Conservation (phyloP, 2,329 filamentous ascomycete genomes). For the Domatiomyces globalis region DNA sequence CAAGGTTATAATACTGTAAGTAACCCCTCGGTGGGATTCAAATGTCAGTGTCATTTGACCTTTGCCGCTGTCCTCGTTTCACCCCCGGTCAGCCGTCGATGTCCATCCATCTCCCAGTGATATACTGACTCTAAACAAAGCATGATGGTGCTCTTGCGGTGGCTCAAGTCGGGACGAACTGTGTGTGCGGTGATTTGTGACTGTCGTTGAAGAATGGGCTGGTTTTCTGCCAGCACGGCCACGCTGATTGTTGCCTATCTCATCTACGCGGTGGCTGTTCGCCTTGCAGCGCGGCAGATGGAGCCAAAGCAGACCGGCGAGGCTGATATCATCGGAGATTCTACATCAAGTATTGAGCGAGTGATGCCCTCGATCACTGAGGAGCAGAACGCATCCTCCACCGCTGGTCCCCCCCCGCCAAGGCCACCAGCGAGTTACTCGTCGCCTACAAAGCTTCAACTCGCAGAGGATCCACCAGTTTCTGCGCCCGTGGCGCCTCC, state of each 20-base stretch:
- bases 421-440: neutral
- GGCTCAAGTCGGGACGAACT: neutral
- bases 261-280: conserved; percentile 8
- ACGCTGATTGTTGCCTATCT: conserved; percentile 11
- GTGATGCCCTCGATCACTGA: neutral
- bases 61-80: neutral
- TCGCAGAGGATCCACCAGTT: neutral
- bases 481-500: conserved; percentile 18
- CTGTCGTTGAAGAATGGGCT: conserved; percentile 8
- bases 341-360: neutral
- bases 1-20: neutral
- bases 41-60: neutral
- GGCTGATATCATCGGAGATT: neutral
- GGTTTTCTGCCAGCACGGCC: conserved; percentile 9
- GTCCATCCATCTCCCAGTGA: neutral
- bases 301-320: neutral
- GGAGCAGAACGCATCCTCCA: neutral
- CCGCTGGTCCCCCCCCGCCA: too few relatives aligned
- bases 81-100: too few relatives aligned
- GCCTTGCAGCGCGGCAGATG: neutral
- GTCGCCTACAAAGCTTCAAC: neutral
- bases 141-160: neutral
- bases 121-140: neutral
- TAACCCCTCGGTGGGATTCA: neutral
- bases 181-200: neutral